phyloP scores from a whole-genome alignment of 2,329 filamentous ascomycete species.

The Trichoderma afroharzianum region DNA sequence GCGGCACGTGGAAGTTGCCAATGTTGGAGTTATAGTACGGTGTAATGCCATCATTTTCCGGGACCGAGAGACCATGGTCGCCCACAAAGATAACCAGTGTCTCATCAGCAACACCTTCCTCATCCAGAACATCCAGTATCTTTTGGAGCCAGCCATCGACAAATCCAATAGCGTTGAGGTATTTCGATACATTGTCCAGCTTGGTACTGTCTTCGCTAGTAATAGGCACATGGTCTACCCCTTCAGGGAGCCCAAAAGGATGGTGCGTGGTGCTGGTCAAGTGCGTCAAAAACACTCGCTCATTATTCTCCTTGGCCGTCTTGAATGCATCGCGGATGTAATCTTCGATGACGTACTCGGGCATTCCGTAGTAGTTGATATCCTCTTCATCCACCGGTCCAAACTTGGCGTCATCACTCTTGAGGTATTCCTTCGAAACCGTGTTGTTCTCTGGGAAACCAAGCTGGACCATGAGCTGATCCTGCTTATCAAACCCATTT shows the following conservation, averaged over 20 bases:
- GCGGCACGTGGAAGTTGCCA: constrained; percentile 33
- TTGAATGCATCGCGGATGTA: constrained; percentile 32
- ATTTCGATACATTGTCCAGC: constrained; percentile 30
- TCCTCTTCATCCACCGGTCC: constrained; percentile 27
- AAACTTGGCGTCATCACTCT: constrained; percentile 28
- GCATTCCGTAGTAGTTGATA: constrained; percentile 34
- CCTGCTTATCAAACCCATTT: constrained; percentile 31
- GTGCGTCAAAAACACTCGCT: constrained; percentile 33
- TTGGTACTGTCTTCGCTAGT: constrained; percentile 16
- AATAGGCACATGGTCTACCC: constrained; percentile 17
- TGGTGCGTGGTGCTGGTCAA: constrained; percentile 35
- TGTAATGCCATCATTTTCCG: constrained; percentile 30
- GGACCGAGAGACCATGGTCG: constrained; percentile 32
- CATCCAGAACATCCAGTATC: constrained; percentile 29
- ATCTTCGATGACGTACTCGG: constrained; percentile 30
- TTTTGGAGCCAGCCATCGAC: constrained; percentile 31
- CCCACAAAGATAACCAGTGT: constrained; percentile 31
- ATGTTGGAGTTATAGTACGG: constrained; percentile 33
- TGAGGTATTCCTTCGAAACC: constrained; percentile 30
- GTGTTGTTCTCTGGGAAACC: constrained; percentile 29
- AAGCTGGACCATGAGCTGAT: constrained; percentile 27
- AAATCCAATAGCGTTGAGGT: constrained; percentile 32
- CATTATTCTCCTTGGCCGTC: constrained; percentile 27
- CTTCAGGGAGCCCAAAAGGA: constrained; percentile 29
- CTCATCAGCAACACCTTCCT: constrained; percentile 31